Base-by-base conservation (phyloP, 352 stramenopile species). In the Globisporangium radiosum region DNA sequence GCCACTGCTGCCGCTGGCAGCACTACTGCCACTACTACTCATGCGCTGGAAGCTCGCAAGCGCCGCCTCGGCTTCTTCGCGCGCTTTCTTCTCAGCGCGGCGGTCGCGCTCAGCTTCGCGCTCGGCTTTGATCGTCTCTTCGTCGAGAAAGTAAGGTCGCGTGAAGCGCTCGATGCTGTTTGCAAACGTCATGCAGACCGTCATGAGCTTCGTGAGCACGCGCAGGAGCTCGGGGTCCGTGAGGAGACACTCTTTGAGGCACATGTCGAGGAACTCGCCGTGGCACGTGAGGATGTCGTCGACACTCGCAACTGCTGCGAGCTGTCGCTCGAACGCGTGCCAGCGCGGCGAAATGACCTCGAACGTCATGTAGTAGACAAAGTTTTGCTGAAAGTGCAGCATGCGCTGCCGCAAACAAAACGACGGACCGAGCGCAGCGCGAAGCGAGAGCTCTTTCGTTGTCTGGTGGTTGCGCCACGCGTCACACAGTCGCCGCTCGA, bases 351-450 rank as follows among this genome's bases (percentile, higher is more conserved):
- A 96, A 57, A 98, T 97, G 5, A 99, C 96, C 57, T 95, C 96
- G 51, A 98, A 96, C 81, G 98, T 99, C 78, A 98, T 97, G 69
- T 99, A 99, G 71, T 98, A 98, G 33, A 98, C 87, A 37, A 99
- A 94, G 64, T 99, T 99, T 62, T 99, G 96, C 62, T 99, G 82
- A 66, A 99, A 99, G 71, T 99, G 97, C 7, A 99, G 78, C 97
- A 99, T 99, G n/a, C 96, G 78, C 56, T 99, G 93, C 19, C 97
- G 84, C 33, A 99, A 70, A 55, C 90, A 92, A 69, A 98, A 99
- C 5, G 96, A 98, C 39, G 76, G 83, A 19, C 89, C 90, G 48
- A 99, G 85, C 7, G 83, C 76, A 15, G 80, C 77, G 9, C 93
- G 88, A 49, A 98, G 70, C 4, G 87, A 81, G 38, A 97, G 68